These are phyloP conservation scores for Puccinia novopanici DNA, from an alignment of 1,284 basidiomycete species.

Conservation along the genomic window DNA sequence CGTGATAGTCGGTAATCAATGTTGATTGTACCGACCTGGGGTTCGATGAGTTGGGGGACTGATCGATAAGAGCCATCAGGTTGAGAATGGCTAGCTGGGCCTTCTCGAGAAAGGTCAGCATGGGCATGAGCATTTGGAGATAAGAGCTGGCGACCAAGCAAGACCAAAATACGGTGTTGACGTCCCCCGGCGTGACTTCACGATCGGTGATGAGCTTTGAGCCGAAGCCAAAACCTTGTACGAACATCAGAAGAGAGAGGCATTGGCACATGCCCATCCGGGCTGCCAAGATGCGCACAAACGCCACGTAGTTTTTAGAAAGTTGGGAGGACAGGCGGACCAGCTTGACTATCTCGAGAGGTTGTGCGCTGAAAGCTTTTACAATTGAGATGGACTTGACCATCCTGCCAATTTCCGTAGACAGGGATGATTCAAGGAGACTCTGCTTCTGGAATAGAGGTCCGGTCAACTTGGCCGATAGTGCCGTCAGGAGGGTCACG, in stretches of 20 bases:
- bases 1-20: not conserved
- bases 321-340: slow-evolving; percentile 64
- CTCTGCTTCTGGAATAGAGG: slow-evolving; percentile 73
- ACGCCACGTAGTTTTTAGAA: slow-evolving; percentile 61
- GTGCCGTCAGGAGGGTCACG: slow-evolving; percentile 61
- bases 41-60: slow-evolving; percentile 54
- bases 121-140: slow-evolving; percentile 80
- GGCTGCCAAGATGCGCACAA: slow-evolving; percentile 75
- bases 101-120: slow-evolving; percentile 75
- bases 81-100: slow-evolving; percentile 81
- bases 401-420: slow-evolving; percentile 77
- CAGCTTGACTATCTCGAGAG: slow-evolving; percentile 67
- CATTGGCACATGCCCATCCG: slow-evolving; percentile 73
- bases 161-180: slow-evolving; percentile 96
- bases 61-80: slow-evolving; percentile 68
- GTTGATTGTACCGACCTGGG: slow-evolving; percentile 2
- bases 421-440: slow-evolving; percentile 69
- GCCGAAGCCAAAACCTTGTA: slow-evolving; percentile 96
- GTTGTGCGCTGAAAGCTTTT: slow-evolving; percentile 88
- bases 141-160: slow-evolving; percentile 84
- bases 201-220: slow-evolving; percentile 77
- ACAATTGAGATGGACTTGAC: slow-evolving; percentile 81
- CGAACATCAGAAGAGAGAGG: slow-evolving; percentile 85
- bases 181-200: slow-evolving; percentile 70
- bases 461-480: slow-evolving; percentile 62